A percentile compares a stretch with the other conserved stretches of the same genome.
phyloP scores from a whole-genome alignment of 257 asterid genomes.

The Prunella vulgaris region DNA sequence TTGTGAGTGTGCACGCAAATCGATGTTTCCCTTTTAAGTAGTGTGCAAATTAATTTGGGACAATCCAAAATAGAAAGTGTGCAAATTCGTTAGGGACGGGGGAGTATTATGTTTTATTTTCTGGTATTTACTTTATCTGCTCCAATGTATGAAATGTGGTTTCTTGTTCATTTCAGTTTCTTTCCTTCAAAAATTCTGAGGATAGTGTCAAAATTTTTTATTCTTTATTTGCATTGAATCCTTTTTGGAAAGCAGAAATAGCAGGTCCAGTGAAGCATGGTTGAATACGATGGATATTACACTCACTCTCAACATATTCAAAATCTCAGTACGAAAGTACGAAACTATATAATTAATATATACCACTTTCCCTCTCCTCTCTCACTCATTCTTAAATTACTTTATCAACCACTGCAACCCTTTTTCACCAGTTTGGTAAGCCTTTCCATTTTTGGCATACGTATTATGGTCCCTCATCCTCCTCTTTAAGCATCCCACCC shows the following conservation, averaged over 20 bases:
- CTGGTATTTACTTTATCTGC: constrained; percentile 6
- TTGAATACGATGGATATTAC: too few relatives aligned
- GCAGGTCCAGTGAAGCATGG: too few relatives aligned
- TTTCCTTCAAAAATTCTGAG: not conserved
- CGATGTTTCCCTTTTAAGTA: too few relatives aligned
- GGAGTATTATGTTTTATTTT: not conserved
- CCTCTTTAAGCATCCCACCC: constrained; percentile 17
- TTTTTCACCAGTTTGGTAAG: constrained; percentile 52
- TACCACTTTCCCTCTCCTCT: too few relatives aligned
- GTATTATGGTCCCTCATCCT: constrained; percentile 32
- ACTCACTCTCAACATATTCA: too few relatives aligned
- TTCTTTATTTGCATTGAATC: not conserved
- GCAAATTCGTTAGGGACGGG: too few relatives aligned
- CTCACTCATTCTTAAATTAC: constrained; percentile 61
- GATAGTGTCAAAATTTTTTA: not conserved
- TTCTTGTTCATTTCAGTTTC: not conserved
- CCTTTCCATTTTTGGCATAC: constrained; percentile 41
- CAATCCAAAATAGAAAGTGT: too few relatives aligned
- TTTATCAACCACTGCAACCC: constrained; percentile 49
- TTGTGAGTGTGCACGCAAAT: too few relatives aligned
- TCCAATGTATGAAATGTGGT: not conserved
- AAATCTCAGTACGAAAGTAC: too few relatives aligned
- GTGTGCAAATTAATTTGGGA: too few relatives aligned
- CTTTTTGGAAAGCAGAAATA: too few relatives aligned
- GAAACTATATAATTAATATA: too few relatives aligned